These are phyloP conservation scores for Aspergillus aculeatus DNA, from an alignment of 2,329 filamentous ascomycete species.

Conservation along the genomic window DNA sequence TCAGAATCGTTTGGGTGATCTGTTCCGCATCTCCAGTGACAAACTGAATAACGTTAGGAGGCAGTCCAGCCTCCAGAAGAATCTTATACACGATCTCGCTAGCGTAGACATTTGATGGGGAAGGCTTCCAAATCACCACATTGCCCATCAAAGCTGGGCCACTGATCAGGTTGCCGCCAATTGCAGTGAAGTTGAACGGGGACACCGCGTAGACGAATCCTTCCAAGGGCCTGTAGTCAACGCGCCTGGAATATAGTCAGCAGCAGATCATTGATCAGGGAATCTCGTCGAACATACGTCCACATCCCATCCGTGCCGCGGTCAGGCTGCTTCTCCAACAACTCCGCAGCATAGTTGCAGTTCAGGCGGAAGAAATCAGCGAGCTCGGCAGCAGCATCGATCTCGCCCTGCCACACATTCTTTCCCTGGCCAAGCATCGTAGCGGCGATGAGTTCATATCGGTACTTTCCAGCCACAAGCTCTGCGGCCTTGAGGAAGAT, in stretches of 20 bases:
- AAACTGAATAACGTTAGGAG: slow-evolving; percentile 86
- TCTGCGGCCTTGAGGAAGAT: slow-evolving; percentile 94
- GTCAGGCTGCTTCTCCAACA: slow-evolving; percentile 78
- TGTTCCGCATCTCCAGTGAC: slow-evolving; percentile 82
- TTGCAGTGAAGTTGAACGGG: slow-evolving; percentile 96
- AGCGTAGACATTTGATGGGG: slow-evolving; percentile 77
- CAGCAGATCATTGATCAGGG: background rate
- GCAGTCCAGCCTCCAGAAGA: slow-evolving; percentile 85
- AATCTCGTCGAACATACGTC: slow-evolving; percentile 57
- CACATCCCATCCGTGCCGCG: slow-evolving; percentile 81
- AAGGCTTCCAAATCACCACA: slow-evolving; percentile 95
- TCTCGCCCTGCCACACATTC: slow-evolving; percentile 96
- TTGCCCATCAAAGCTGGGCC: slow-evolving; percentile 88
- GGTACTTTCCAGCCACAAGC: slow-evolving; percentile 81
- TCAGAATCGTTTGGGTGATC: slow-evolving; percentile 73
- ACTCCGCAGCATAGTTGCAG: slow-evolving; percentile 75
- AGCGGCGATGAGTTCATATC: slow-evolving; percentile 90
- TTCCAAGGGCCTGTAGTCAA: slow-evolving; percentile 85
- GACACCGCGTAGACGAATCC: slow-evolving; percentile 92
- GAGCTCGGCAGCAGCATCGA: slow-evolving; percentile 86
- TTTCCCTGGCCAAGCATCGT: slow-evolving; percentile 96
- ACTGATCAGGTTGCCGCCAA: slow-evolving; percentile 79
- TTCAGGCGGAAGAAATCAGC: slow-evolving; percentile 73
- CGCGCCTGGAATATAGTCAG: slow-evolving; percentile 51
- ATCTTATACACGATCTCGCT: slow-evolving; percentile 89